Percentiles rank a stretch among this genome's conserved stretches.
Conservation (phyloP, 202 grass and related monocot species). For the Panicum virgatum region DNA sequence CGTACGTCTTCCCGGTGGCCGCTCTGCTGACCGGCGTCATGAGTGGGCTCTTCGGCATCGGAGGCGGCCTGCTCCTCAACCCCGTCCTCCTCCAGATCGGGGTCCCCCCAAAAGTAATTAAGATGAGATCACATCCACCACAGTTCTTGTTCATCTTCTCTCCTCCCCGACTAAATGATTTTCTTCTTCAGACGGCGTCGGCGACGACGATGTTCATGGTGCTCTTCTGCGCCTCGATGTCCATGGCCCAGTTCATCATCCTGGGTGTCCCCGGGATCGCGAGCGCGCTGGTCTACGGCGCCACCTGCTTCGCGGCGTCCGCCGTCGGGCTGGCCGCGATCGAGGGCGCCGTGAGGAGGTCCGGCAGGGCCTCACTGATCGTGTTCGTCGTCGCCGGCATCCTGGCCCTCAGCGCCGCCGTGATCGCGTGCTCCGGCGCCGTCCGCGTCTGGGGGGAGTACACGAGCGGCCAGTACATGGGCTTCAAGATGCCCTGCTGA, state of each 20-base stretch:
- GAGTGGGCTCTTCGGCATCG: slow-evolving; percentile 73
- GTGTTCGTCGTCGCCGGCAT: slow-evolving; percentile 48
- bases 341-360: slow-evolving; percentile 39
- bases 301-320: slow-evolving; percentile 52
- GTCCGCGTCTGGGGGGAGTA: slow-evolving; percentile 30
- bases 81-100: slow-evolving; percentile 69
- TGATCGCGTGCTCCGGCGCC: slow-evolving; percentile 44
- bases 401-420: slow-evolving; percentile 50
- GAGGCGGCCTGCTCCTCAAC: slow-evolving; percentile 71
- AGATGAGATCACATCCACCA: too few relatives aligned
- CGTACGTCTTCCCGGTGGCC: slow-evolving; percentile 45
- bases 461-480: slow-evolving; percentile 55
- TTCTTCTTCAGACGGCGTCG: slow-evolving; percentile 33
- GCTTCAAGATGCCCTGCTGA: slow-evolving; percentile 63
- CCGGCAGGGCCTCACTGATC: slow-evolving; percentile 51
- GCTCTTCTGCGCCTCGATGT: slow-evolving; percentile 75
- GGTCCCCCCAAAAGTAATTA: slow-evolving; percentile 61
- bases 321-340: slow-evolving; percentile 46
- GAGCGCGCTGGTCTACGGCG: slow-evolving; percentile 40
- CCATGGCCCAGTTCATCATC: slow-evolving; percentile 69
- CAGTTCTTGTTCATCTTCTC: not conserved
- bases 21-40: slow-evolving; percentile 58
- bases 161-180: not conserved
- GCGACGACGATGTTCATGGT: slow-evolving; percentile 71
- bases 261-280: slow-evolving; percentile 48